Evolutionary conservation across 1,284 basidiomycete species (phyloP), one percentile per base, ranked within the genome.

Genomic region (Lentinus polychrous): DNA sequence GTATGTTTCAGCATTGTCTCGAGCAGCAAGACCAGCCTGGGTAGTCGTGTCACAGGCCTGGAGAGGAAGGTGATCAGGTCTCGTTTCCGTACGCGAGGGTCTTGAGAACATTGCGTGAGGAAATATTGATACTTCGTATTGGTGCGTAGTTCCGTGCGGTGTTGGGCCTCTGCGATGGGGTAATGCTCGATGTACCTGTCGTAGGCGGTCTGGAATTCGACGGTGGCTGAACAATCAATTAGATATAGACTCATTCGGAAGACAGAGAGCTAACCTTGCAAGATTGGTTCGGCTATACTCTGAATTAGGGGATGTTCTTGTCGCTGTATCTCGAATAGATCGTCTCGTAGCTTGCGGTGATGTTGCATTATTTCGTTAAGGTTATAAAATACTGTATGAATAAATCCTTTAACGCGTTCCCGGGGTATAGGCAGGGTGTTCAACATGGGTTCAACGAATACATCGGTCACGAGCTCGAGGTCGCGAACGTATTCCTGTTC

Each of bases 161-260:
- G 87, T 27, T 74, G 74, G 11, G 86, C 84, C 59, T 91, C 86
- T 1, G 90, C 78, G 36, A 91, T 71, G 2, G 90, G 90, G 53
- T 91, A 91, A 54, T 91, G 83, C 58, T 89, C 86, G 64, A 91
- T 87, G 62, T 91, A 91, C 0, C 71, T 70, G 54, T 90, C 86
- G 54, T 91, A 91, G 8, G 76, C 76, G 7, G 67, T 62, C 34
- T 77, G 76, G 60, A 86, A 88, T 37, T 63, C 58, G 35, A 74
- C 57, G 43, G 66, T 60, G 57, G 68, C 68, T 70, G 45, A 18
- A 53, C 27, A 27, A 50, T 41, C 2, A 37, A 32, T 45, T n/a
- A 27, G 40, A 48, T 15, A 20, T 41, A 27, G 27, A 27, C 27
- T 27, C 27, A 44, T 41, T 50, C 17, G 22, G 46, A 12, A 41